Evolutionary conservation across 306 rosid genomes (phyloP), one percentile per base, ranked within the genome.

Genomic region (Urtica urens): DNA sequence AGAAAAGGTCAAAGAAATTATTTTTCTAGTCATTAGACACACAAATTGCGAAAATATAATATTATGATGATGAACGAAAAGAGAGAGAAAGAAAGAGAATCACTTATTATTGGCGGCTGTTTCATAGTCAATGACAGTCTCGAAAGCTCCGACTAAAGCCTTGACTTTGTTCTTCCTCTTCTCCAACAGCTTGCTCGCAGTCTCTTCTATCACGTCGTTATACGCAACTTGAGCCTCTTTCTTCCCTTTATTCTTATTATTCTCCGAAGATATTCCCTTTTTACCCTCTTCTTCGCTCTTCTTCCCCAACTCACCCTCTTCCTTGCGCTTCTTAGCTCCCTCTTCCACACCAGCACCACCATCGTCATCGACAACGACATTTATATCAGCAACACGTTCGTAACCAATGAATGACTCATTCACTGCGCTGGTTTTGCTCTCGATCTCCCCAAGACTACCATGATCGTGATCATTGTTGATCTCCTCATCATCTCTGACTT

Each of bases 61-160:
- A n/a, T n/a, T n/a, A n/a, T n/a, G n/a, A n/a, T n/a, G n/a, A n/a
- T n/a, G n/a, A n/a, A n/a, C n/a, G n/a, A n/a, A n/a, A n/a, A n/a
- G n/a, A n/a, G n/a, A n/a, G n/a, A n/a, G 10, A 28, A 28, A 28
- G 10, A 28, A 28, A 35, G 2, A 3, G 11, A 35, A 35, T 35
- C 33, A 4, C n/a, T 26, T n/a, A 22, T 25, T 6, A 28, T 43
- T 43, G 49, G 49, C 49, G 19, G 49, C 49, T 29, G 78, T 49
- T 71, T 92, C 94, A 70, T 79, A 49, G 33, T 92, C 94, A 39
- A 92, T 92, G 59, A 82, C 99, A 37, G 74, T 77, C 37, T 92
- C 93, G 68, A 92, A 92, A 23, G 99, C 99, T 12, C 93, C 99
- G 49, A 82, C 99, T 68, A 92, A 59, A 33, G 96, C 94, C 60